These are phyloP conservation scores for Brassica cretica DNA, from an alignment of 345 rosid genomes.

Conservation along the genomic window DNA sequence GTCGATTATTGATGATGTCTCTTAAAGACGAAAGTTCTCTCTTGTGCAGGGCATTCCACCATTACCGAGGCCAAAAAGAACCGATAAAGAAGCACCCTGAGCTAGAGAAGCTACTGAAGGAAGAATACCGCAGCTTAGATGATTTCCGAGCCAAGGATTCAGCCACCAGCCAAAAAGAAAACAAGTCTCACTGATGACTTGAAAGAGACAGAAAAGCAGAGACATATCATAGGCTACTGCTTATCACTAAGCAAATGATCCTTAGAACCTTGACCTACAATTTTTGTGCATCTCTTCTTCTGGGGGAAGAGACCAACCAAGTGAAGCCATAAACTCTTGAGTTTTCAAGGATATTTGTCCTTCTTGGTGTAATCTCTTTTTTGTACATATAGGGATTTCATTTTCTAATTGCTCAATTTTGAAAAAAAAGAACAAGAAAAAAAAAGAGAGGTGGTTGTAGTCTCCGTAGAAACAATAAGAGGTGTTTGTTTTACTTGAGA, in stretches of 20 bases:
- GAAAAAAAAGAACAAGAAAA: background rate
- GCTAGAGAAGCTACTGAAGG: slow-evolving; percentile 72
- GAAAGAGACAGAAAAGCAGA: slow-evolving; percentile 5
- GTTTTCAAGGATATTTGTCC: slow-evolving; percentile 26
- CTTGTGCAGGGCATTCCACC: slow-evolving; percentile 91
- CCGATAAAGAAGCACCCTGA: slow-evolving; percentile 69
- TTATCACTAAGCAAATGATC: slow-evolving; percentile 28
- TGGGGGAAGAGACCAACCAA: slow-evolving; percentile 10
- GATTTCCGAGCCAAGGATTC: slow-evolving; percentile 74
- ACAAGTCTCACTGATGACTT: slow-evolving; percentile 25
- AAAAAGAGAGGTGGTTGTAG: slow-evolving; percentile 5
- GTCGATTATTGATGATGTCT: slow-evolving; percentile 3
- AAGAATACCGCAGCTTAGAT: slow-evolving; percentile 60
- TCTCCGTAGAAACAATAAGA: slow-evolving; percentile 52
- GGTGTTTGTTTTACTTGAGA: slow-evolving; percentile 32
- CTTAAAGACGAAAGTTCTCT: background rate
- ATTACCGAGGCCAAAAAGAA: slow-evolving; percentile 63
- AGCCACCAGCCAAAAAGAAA: slow-evolving; percentile 40
- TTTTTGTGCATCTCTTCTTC: slow-evolving; percentile 13
- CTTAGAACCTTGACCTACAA: slow-evolving; percentile 21
- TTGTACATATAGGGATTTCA: slow-evolving; percentile 28
- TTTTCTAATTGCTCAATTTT: slow-evolving; percentile 22
- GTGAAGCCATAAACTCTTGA: slow-evolving; percentile 31
- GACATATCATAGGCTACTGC: background rate
- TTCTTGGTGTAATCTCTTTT: slow-evolving; percentile 18